Evolutionary conservation across 2,329 filamentous ascomycete species (phyloP).

Genomic region (Epichloe sibirici): DNA sequence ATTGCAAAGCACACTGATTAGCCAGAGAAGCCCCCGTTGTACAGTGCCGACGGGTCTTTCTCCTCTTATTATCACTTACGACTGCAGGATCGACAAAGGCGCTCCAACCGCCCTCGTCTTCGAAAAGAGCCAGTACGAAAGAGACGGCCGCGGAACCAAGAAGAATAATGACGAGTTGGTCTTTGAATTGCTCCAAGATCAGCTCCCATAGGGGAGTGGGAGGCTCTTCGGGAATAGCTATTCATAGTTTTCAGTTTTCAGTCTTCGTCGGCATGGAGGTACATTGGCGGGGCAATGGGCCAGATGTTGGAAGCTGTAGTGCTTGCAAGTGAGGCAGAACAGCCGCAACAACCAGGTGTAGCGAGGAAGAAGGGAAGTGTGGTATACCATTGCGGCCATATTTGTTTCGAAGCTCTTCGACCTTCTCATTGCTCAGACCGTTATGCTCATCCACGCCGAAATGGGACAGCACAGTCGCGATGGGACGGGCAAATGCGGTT

Average conservation of each 20-base stretch:
- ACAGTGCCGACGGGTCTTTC: not conserved
- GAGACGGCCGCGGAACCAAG: slow-evolving; percentile 87
- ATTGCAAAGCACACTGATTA: not conserved
- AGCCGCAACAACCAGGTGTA: slow-evolving; percentile 3
- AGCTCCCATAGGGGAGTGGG: slow-evolving; percentile 94
- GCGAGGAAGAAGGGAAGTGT: slow-evolving; percentile 3
- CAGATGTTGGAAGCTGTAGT: not conserved
- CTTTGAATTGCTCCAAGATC: slow-evolving; percentile 97
- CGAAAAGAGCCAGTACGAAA: slow-evolving; percentile 84
- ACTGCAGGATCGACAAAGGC: slow-evolving; percentile 94
- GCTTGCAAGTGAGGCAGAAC: not conserved
- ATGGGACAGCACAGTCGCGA: slow-evolving; percentile 44
- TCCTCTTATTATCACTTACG: slow-evolving; percentile 42
- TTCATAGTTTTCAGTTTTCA: slow-evolving; percentile 1
- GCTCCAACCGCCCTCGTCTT: slow-evolving; percentile 87
- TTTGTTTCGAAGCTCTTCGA: slow-evolving; percentile 41
- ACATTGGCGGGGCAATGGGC: not conserved
- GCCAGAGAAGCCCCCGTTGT: not conserved
- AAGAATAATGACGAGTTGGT: slow-evolving; percentile 92
- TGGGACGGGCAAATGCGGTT: slow-evolving; percentile 46
- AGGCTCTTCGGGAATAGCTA: slow-evolving; percentile 69
- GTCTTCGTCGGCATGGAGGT: slow-evolving; percentile 3
- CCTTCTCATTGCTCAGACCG: slow-evolving; percentile 49
- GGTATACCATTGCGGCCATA: slow-evolving; percentile 54
- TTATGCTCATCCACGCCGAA: slow-evolving; percentile 42